These are phyloP conservation scores for Colletotrichum karsti DNA, from an alignment of 2,329 filamentous ascomycete genomes.

Conservation along the genomic window DNA sequence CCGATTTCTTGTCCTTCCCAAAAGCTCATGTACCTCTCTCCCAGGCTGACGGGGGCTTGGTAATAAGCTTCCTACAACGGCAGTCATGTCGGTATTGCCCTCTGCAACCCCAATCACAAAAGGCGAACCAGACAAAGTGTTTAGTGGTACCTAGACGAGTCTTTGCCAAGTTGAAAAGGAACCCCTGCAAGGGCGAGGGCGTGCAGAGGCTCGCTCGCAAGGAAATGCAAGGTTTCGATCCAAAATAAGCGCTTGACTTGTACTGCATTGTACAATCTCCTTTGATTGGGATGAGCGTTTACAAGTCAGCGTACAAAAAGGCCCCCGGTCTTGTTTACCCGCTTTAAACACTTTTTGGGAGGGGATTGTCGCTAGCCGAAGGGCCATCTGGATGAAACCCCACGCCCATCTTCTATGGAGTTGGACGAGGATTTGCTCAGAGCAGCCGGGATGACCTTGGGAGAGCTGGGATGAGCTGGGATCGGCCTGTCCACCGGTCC, in stretches of 20 bases:
- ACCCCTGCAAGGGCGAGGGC: background rate
- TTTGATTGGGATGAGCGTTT: conserved; percentile 25
- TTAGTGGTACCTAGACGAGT: background rate
- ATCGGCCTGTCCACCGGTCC: background rate
- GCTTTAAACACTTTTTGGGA: conserved; percentile 14
- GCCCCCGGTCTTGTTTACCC: background rate
- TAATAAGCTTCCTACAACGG: conserved; percentile 26
- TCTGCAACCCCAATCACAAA: background rate
- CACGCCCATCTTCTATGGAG: background rate
- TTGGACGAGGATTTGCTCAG: background rate
- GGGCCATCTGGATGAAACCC: conserved; percentile 11
- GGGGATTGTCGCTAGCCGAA: conserved; percentile 1
- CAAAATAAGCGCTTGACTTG: conserved; percentile 15
- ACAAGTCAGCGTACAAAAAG: background rate
- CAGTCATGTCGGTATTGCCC: conserved; percentile 1
- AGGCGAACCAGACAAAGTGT: background rate
- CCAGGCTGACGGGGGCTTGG: conserved; percentile 13
- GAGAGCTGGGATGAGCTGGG: background rate
- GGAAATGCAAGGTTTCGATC: background rate
- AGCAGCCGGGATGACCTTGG: background rate
- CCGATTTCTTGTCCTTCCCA: background rate
- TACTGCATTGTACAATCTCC: conserved; percentile 12
- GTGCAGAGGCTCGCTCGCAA: background rate
- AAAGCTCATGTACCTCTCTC: background rate
- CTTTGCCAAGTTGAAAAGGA: background rate